Percentiles rank a stretch among this genome's conserved stretches.
phyloP scores from a whole-genome alignment of 306 rosid species.

The Malus sieversii region DNA sequence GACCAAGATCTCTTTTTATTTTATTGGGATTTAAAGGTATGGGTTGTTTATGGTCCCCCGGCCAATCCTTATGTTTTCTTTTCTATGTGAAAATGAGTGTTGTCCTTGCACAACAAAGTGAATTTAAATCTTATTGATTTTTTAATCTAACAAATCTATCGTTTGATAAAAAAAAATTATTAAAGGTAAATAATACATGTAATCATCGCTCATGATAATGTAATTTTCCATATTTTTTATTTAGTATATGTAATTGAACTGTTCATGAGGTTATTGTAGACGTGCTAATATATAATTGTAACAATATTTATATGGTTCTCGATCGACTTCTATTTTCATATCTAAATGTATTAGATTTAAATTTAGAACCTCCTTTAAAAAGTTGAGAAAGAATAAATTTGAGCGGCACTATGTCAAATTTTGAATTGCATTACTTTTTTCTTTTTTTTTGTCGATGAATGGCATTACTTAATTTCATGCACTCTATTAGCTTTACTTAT shows the following conservation, averaged over 20 bases:
- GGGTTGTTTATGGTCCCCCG: constrained; percentile 94
- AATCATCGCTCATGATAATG: constrained; percentile 23
- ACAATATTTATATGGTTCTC: background rate
- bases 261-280: constrained; percentile 9
- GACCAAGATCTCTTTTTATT: constrained; percentile 58
- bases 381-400: too few species aligned
- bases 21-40: constrained; percentile 67
- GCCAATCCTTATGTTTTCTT: constrained; percentile 38
- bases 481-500: too few species aligned
- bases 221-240: constrained; percentile 6
- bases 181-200: background rate
- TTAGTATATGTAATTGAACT: background rate
- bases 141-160: too few species aligned
- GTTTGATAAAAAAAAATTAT: background rate
- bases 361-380: too few species aligned
- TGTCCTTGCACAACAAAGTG: accelerated
- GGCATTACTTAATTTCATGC: too few species aligned
- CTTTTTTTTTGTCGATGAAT: too few species aligned
- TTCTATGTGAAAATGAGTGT: background rate
- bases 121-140: accelerated
- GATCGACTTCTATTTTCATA: background rate
- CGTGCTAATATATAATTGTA: background rate
- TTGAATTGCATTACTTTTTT: too few species aligned
- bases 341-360: background rate
- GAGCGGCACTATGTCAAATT: background rate